Evolutionary conservation across 2,329 filamentous ascomycete species (phyloP), one percentile per base, ranked within the genome.

Genomic region (Onygenales sp.): DNA sequence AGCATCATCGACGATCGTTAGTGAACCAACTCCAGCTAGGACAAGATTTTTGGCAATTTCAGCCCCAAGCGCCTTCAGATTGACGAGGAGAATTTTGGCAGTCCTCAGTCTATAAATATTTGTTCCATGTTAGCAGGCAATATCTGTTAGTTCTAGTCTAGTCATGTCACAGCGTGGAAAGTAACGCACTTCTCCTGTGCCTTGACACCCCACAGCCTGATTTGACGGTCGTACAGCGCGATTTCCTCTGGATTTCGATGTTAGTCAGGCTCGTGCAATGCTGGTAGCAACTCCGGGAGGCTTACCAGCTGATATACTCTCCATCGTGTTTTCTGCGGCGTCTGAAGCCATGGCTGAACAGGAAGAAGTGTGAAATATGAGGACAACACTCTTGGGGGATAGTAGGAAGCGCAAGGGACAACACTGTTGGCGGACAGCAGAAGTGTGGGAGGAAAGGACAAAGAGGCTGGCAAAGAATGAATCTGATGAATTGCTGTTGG

Each of bases 21-120:
- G 78, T 35, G 89, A 92, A 54, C 87, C 87, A 63, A 98, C 87
- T 55, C 93, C 93, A 21, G 93, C 91, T 2, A 98, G 82, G 14
- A 96, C 92, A 21, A 98, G 84, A 67, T 97, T 98, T 76, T 98
- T 98, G 58, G 93, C 91, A 52, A 97, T 86, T 72, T 98, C 93
- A 67, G 92, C 94, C 54, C 87, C 90, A 13, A 98, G 81, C 0
- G 87, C 90, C 65, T 87, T 88, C 69, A 95, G 83, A 33, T 85
- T 90, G 60, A 98, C 85, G 58, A 98, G 82, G 45, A 97, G 84
- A 61, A 98, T 86, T 64, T 90, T 90, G 55, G 93, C 89, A 55
- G 81, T 87, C 62, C 92, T 89, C 54, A 98, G 90, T 66, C 87
- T 89, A 54, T 36, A 17, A 45, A 42, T 21, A 8, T 45, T 21